Evolutionary conservation across 1,139 yeast genomes (phyloP), one percentile per base, ranked within the genome.

Genomic region (Oligophagozyma castellii): DNA sequence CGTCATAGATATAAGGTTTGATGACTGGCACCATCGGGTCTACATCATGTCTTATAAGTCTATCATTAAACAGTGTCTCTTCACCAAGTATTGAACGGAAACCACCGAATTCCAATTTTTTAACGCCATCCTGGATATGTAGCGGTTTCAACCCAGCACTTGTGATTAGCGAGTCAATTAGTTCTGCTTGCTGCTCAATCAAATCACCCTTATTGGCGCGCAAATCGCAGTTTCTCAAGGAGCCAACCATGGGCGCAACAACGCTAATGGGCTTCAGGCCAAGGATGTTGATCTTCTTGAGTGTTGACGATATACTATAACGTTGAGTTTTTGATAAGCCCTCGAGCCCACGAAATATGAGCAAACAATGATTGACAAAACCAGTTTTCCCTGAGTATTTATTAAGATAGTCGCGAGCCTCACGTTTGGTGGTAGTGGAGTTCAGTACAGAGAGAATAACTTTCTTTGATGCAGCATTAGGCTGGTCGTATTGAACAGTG

Each of bases 401-500:
- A 23, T 65, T 55, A 28, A 78, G 51, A 44, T 77, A 78, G 35
- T 71, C 72, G 37, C 63, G 61, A 3, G 83, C 81, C 46, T 78
- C 92, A 38, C 92, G 53, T 47, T 75, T 76, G 1, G 89, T 77
- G 8, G 86, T 78, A 4, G 92, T 75, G 4, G 83, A 72, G 42
- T 69, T 73, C 30, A 78, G 56, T 18, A 78, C 75, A 4, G 83
- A 71, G 14, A 76, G 55, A n/a, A 77, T 72, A 28, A 78, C 53
- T 36, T 53, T 58, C 38, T 63, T 65, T 8, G 63, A 59, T 11
- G 54, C 42, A 5, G 59, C 43, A 31, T 47, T 46, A 14, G 44
- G 51, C 26, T 38, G 44, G 13, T 33, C 30, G 26, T 39, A 43
- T 20, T 25, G 29, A 22, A 35, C 20, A 7, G 10, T 18, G 8